Conservation (phyloP, 2,329 filamentous ascomycete species). For the Rhynchosporium graminicola region DNA sequence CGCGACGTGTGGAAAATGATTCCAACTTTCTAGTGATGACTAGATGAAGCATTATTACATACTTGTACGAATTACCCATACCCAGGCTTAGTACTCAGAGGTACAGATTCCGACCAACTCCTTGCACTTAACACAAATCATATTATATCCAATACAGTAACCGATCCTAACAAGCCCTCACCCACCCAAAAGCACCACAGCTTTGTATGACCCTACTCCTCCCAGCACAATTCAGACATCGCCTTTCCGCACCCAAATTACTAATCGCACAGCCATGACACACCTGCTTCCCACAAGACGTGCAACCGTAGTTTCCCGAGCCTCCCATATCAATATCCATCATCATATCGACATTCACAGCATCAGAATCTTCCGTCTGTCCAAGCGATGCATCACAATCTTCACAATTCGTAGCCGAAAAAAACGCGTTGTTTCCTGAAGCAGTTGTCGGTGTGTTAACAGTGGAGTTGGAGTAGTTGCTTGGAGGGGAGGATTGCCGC, state of each 20-base stretch:
- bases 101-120: neutral
- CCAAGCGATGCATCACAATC: constrained; percentile 50
- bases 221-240: constrained; percentile 54
- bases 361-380: constrained; percentile 34
- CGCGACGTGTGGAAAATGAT: too few species aligned
- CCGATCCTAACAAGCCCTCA: constrained; percentile 2
- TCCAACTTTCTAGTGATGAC: neutral
- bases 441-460: constrained; percentile 22
- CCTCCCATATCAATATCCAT: constrained; percentile 44
- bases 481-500: constrained; percentile 40
- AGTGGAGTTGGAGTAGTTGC: constrained; percentile 35
- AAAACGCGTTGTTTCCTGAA: constrained; percentile 28
- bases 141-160: too few species aligned
- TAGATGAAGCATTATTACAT: constrained; percentile 1
- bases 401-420: constrained; percentile 49
- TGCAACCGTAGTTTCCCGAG: constrained; percentile 45
- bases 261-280: constrained; percentile 62
- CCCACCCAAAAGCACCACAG: constrained; percentile 14
- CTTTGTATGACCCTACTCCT: constrained; percentile 23
- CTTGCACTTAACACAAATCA: neutral
- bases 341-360: constrained; percentile 47
- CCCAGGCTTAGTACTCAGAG: neutral
- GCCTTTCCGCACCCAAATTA: constrained; percentile 55
- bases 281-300: constrained; percentile 55
- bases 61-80: neutral